These are phyloP conservation scores for Pseudozyma pruni DNA, from an alignment of 1,284 basidiomycete species.

Conservation along the genomic window DNA sequence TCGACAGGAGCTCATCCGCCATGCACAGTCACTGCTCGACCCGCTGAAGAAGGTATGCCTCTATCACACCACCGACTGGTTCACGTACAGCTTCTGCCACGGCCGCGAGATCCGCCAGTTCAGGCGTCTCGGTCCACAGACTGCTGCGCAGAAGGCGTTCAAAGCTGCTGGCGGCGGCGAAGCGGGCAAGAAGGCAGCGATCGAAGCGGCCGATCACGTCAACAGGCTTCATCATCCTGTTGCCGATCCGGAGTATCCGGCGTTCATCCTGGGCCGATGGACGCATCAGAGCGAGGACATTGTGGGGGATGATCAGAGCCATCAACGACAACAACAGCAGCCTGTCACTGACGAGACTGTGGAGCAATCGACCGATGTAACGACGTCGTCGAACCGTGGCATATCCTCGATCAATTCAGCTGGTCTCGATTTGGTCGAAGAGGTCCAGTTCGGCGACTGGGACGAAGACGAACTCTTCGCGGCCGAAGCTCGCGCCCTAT, in stretches of 20 bases:
- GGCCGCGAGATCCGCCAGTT: conserved; percentile 57
- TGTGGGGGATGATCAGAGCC: conserved; percentile 29
- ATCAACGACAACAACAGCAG: conserved; percentile 20
- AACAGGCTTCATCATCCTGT: conserved; percentile 19
- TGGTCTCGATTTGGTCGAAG: conserved; percentile 57
- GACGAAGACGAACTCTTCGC: conserved; percentile 48
- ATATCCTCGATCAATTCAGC: conserved; percentile 17
- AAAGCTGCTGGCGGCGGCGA: conserved; percentile 32
- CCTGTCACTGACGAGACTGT: conserved; percentile 1
- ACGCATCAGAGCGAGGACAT: conserved; percentile 40
- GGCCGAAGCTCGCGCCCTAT: conserved; percentile 30
- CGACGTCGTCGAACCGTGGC: conserved; percentile 9
- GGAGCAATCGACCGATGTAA: conserved; percentile 3
- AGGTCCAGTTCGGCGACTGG: conserved; percentile 58
- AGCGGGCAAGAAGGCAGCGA: conserved; percentile 30
- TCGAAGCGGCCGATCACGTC: conserved; percentile 35
- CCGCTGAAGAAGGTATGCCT: conserved; percentile 56
- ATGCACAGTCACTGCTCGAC: conserved; percentile 43
- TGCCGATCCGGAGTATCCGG: conserved; percentile 37
- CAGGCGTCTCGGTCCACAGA: conserved; percentile 27
- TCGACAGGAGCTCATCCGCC: conserved; percentile 20
- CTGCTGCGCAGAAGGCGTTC: conserved; percentile 25
- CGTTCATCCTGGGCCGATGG: conserved; percentile 47
- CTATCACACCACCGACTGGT: conserved; percentile 61
- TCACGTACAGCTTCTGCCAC: conserved; percentile 63